Base-by-base conservation (phyloP, 257 asterid genomes). In the Buddleja alternifolia region DNA sequence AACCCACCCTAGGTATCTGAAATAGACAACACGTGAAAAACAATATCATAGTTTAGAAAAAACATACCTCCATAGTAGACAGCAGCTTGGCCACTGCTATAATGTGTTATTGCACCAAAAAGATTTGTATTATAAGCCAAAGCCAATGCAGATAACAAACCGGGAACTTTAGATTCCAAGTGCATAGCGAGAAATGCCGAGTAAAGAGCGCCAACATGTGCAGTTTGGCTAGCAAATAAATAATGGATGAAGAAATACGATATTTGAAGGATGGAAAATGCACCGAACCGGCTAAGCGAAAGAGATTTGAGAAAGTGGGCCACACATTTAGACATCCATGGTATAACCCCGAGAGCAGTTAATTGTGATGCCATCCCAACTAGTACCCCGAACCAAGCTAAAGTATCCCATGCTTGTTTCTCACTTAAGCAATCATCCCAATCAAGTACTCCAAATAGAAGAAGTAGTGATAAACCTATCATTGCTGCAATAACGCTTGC, bases 71-170 rank as follows among this genome's bases (percentile, higher is more conserved):
- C 97, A 54, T 78, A 93, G 57, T 93, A 93, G 16, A 93, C 77
- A 16, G 95, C 98, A 51, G 97, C 90, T 73, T 93, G 98, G 45
- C 96, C 97, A 65, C 98, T 93, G 75, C 97, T 84, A 24, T 93
- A 93, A 77, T 93, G 98, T 36, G 95, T 88, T 23, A 93, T 60
- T 3, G 96, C 93, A 7, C 98, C 96, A 40, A 88, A 90, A 16
- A 93, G 92, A 75, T 90, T 90, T 0, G 96, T 85, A 59, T 77
- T 90, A 63, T 81, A 93, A 12, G 81, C 88, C 84, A 93, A 71
- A 50, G 87, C 82, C 71, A 90, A 61, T 0, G 96, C 84, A 36
- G 96, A 73, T n/a, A 90, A 61, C 24, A 72, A 42, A 46, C 71
- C 66, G 0, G 96, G 94, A 46, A 86, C 76, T 61, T 79, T 83